Evolutionary conservation across 2,329 filamentous ascomycete species (phyloP), one percentile per base, ranked within the genome.

Genomic region (Cordyceps farinosa): DNA sequence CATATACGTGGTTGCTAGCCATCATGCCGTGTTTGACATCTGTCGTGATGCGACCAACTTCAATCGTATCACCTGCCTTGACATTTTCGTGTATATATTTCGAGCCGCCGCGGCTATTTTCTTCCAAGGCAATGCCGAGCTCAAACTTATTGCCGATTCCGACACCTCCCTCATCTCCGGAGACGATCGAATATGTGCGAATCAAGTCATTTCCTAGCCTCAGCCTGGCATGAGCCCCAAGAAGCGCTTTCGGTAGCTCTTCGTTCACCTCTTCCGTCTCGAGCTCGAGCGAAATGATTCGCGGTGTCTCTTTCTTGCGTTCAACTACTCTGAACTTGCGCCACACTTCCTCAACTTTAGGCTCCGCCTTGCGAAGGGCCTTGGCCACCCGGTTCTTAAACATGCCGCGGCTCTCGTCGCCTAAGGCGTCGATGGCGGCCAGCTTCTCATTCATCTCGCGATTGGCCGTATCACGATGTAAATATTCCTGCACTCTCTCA

Each of bases 111-210:
- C 86, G 80, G 65, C 82, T 84, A 0, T 75, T 69, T 3, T 77
- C 72, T 10, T 84, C 84, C 1, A 86, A 79, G 4, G 85, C 81
- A 27, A 90, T 76, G 27, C 85, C 87, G 0, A 90, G 75, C 68
- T 83, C 79, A 68, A 90, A 84, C 4, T 73, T 73, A 52, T 78
- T 78, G 0, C 84, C 84, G 22, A 56, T 55, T n/a, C 56, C 40
- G 17, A 64, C 17, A 34, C 55, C 53, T 53, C 44, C 44, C 9
- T 50, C 61, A 61, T 67, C 56, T 36, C 68, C 65, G 1, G 76
- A 76, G 0, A 88, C 81, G 42, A 90, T 75, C 0, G 86, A 89
- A 69, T 89, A 90, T 0, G 82, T 79, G 10, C 87, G 77, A 1
- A 84, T 71, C 0, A 89, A 73, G 0, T 82, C 83, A 45, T 82